Base-by-base conservation (phyloP, 108 stramenopile genomes). In the Nitzschia palea region DNA sequence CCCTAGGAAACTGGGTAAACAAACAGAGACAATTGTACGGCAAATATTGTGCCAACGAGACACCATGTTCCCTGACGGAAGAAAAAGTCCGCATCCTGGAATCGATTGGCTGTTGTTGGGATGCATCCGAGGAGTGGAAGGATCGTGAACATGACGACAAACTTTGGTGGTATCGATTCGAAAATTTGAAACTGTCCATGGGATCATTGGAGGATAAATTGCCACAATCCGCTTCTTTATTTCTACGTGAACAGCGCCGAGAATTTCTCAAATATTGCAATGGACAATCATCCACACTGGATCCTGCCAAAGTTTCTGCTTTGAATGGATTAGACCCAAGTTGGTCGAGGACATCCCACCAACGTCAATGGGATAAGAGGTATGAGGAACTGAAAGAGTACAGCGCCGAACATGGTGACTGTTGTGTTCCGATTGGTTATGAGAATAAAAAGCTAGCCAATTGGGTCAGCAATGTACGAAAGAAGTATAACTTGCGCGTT, bases 1-100 rank as follows among this genome's bases (percentile, higher is more conserved):
- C 73, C 5, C 61, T 88, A 5, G 86, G 81, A 55, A 81, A 83
- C 55, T 88, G 74, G 75, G 87, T 88, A 33, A 81, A 75, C 55
- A 88, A 84, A 54, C 82, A 85, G 48, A 67, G 87, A 33, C 76
- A 78, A 30, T 54, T 59, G 8, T 84, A 85, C 70, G 67, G 78
- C 9, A 85, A 61, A 47, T 55, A 44, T 40, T 44, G 67, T 17
- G 32, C 55, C 23, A 67, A 74, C 15, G 69, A 78, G 35, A 59
- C 36, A 17, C 36, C 67, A 1, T 47, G 52, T 57, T 71, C 76
- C 33, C 25, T 85, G 57, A 82, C 78, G 0, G 56, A 51, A n/a
- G 76, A 85, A 68, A 74, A 71, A 2, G 68, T 81, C 40, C 58
- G 67, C 32, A 35, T 80, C 0, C 45, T 85, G 35, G 65, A 82